Evolutionary conservation across 225 moss, liverwort and hornwort species (phyloP), one percentile per base, ranked within the genome.

Genomic region (Pseudoscleropodium purum): DNA sequence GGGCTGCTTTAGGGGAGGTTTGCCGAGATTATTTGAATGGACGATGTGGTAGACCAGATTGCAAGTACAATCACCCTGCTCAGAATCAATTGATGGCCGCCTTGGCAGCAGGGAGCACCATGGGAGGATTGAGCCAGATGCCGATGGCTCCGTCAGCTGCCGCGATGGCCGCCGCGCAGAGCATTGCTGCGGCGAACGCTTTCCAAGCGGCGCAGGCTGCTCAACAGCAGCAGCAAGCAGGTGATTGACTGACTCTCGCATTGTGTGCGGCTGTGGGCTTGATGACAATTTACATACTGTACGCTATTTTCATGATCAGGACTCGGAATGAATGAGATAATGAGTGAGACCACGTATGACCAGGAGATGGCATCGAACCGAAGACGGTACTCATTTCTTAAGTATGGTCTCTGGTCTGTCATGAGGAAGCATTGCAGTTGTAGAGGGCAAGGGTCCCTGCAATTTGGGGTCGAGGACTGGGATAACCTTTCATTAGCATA

Each of bases 141-240:
- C 99, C 99, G 81, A 99, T 99, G 99, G 99, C 97, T 85, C 99
- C 99, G 81, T 97, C 97, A 36, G 99, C 99, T 39, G 99, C 99
- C 37, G 99, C 97, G 86, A 99, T 99, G 99, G 99, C 99, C 81
- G 99, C 99, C 70, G 99, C 99, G 68, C 97, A 99, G 92, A 99
- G 99, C 93, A 99, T 99, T 92, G 99, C 99, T 60, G 99, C 99
- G 12, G 99, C 99, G 36, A 97, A 99, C 61, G 99, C 99, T 57
- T 99, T 97, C 83, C 99, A 97, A 91, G 99, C 95, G 68, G 95
- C 97, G 39, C 96, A 96, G 90, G 97, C 96, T 68, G 96, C 96
- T 77, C 96, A 96, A 81, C 95, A 97, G 95, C 97, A 93, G 95
- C 96, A 93, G 95, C 96, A 92, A 92, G 93, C 94, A 91, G 97